Percentiles rank a stretch among this genome's conserved stretches.
These are phyloP conservation scores for Calonectria hawksworthii DNA, from an alignment of 2,329 filamentous ascomycete genomes.

Conservation along the genomic window DNA sequence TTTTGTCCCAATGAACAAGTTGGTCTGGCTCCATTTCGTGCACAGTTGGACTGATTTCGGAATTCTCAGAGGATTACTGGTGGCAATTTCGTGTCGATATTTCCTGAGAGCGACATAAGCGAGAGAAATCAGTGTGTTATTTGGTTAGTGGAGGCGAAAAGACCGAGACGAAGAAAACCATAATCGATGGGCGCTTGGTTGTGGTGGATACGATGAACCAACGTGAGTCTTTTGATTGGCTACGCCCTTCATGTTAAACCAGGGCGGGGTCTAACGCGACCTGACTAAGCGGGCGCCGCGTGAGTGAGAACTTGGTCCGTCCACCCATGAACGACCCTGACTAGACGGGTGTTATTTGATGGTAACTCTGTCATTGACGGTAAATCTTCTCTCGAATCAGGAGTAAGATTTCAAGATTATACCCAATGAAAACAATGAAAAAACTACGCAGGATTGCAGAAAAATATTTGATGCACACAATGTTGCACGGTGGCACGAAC, in stretches of 20 bases:
- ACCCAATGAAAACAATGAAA: no score
- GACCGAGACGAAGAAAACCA: background rate
- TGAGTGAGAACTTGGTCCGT: no score
- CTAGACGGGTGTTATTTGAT: background rate
- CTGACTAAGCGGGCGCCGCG: background rate
- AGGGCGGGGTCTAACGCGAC: background rate
- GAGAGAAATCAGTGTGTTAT: background rate
- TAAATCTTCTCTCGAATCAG: background rate
- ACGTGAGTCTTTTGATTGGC: background rate
- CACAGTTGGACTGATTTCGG: background rate
- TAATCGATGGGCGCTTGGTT: background rate
- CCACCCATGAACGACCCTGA: no score
- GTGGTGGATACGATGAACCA: background rate
- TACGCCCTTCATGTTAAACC: background rate
- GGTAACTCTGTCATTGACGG: background rate
- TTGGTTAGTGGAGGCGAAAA: background rate
- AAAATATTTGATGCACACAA: no score
- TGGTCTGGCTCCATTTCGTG: conserved; percentile 66
- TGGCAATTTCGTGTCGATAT: background rate
- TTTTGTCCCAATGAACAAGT: conserved; percentile 74
- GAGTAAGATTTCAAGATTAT: no score
- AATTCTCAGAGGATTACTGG: no score
- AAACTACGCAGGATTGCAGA: no score
- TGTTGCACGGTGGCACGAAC: background rate
- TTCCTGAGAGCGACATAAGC: background rate